Evolutionary conservation across 176 grass and related monocot genomes (phyloP).

Genomic region (Phoenix dactylifera): DNA sequence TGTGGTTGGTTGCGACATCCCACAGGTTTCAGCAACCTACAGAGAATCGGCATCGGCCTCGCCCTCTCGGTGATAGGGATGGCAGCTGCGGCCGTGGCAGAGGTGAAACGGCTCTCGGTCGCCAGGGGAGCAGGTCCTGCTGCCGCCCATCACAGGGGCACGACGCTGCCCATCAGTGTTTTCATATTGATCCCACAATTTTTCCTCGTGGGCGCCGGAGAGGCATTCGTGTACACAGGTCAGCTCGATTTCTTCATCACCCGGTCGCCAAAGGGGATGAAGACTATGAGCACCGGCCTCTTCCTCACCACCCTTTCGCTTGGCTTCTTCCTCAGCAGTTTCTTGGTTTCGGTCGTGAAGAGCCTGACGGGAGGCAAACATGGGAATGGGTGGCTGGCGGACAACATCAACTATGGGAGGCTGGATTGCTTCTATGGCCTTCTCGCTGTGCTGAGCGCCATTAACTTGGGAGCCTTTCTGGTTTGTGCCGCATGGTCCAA

Average conservation of each 20-base stretch:
- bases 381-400: constrained; percentile 43
- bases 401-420: constrained; percentile 58
- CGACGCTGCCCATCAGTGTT: constrained; percentile 51
- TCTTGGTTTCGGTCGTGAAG: constrained; percentile 65
- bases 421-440: constrained; percentile 70
- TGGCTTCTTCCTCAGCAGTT: constrained; percentile 77
- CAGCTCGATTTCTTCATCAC: constrained; percentile 94
- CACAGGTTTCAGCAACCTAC: constrained; percentile 53
- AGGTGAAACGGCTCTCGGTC: constrained; percentile 40
- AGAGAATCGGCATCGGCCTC: constrained; percentile 67
- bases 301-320: constrained; percentile 70
- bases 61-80: constrained; percentile 52
- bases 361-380: constrained; percentile 12
- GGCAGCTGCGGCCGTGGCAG: constrained; percentile 38
- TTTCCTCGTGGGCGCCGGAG: constrained; percentile 63
- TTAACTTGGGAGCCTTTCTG: constrained; percentile 49
- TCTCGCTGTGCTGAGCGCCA: constrained; percentile 36
- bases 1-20: too few species aligned
- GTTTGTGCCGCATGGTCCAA: constrained; percentile 32
- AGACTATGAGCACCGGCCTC: constrained; percentile 84
- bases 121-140: background rate
- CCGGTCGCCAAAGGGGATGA: constrained; percentile 75
- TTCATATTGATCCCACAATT: constrained; percentile 68
- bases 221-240: constrained; percentile 83
- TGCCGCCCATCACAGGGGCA: background rate